Evolutionary conservation across 129 eudicot species (phyloP).

Genomic region (Pseudognaphalium luteoalbum): DNA sequence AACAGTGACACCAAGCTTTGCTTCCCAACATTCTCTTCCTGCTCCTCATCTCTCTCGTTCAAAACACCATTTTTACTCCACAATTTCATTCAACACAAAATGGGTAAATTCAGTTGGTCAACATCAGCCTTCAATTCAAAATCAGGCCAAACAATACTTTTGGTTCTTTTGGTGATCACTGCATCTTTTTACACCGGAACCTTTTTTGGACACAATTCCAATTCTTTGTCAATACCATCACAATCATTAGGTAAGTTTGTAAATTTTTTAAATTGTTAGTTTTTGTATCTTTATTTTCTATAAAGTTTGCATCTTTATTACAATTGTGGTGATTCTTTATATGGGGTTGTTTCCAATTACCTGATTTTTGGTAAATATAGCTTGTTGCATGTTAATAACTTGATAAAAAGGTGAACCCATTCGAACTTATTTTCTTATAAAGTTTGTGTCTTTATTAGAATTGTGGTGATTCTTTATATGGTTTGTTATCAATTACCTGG

Average conservation of each 20-base stretch:
- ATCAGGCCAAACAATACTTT: constrained; percentile 46
- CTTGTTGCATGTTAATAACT: background rate
- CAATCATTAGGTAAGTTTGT: constrained; percentile 16
- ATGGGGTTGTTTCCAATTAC: background rate
- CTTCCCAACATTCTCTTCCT: constrained; percentile 3
- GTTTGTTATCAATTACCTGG: background rate
- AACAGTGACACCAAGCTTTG: constrained; percentile 8
- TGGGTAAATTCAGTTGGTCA: constrained; percentile 36
- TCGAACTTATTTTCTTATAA: background rate
- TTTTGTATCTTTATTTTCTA: background rate
- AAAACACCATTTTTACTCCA: constrained; percentile 7
- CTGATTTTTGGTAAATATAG: background rate
- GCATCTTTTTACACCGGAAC: constrained; percentile 85
- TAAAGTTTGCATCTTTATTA: background rate
- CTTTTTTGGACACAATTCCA: constrained; percentile 50
- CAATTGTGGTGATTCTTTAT: background rate
- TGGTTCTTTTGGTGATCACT: constrained; percentile 56
- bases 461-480: background rate
- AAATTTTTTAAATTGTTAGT: background rate
- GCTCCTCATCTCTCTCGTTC: background rate
- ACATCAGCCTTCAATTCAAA: constrained; percentile 61
- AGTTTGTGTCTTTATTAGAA: background rate
- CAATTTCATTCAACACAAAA: background rate
- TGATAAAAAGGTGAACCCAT: background rate
- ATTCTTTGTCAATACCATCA: constrained; percentile 33